phyloP scores from a whole-genome alignment of 495 filamentous ascomycete genomes.

The Aspergillus heteromorphus region DNA sequence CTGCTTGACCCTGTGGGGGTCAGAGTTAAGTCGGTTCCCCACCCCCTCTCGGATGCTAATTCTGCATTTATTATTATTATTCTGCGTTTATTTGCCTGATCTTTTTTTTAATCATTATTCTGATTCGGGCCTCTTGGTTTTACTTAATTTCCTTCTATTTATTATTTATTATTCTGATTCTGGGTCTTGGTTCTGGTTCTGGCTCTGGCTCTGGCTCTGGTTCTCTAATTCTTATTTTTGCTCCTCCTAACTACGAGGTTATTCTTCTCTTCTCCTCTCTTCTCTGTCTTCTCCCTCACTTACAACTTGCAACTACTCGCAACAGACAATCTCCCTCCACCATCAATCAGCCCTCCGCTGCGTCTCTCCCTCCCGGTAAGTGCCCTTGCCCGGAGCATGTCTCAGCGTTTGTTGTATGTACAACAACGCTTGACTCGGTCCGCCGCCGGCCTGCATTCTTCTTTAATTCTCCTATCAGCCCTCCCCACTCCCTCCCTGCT shows the following conservation, averaged over 20 bases:
- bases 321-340: neutral
- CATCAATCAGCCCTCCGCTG: neutral
- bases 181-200: no score
- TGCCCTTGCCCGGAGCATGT: neutral
- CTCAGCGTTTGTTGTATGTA: neutral
- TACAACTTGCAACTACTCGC: slow-evolving; percentile 3
- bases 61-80: slow-evolving; percentile 4
- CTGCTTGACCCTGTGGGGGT: slow-evolving; percentile 9
- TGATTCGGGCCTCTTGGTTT: neutral
- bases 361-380: no score
- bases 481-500: slow-evolving; percentile 8
- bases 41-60: slow-evolving; percentile 13
- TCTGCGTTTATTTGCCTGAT: slow-evolving; percentile 9
- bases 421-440: slow-evolving; percentile 5
- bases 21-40: slow-evolving; percentile 9
- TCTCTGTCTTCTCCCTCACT: neutral
- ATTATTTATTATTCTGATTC: no score
- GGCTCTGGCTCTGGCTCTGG: no score
- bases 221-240: no score
- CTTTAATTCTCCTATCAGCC: slow-evolving; percentile 17
- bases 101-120: slow-evolving; percentile 7
- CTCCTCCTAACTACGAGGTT: no score
- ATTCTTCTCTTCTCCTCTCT: no score
- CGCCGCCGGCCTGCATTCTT: slow-evolving; percentile 10
- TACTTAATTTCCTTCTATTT: no score